These are phyloP conservation scores for Inosperma sp. DNA, from an alignment of 768 basidiomycete genomes.

Conservation along the genomic window DNA sequence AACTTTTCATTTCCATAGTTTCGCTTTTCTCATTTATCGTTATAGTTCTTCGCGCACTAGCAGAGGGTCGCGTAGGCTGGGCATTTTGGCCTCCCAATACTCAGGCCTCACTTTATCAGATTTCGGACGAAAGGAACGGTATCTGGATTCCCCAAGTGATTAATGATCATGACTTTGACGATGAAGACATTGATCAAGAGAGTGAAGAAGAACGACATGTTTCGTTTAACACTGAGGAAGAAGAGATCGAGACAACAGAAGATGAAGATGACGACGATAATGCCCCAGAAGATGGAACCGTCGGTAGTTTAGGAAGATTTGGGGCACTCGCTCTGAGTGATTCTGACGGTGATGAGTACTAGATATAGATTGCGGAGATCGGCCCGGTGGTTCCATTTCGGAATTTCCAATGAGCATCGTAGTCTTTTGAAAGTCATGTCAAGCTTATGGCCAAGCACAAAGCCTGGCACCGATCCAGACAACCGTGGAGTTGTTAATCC, in stretches of 20 bases:
- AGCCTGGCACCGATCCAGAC: conserved; percentile 15
- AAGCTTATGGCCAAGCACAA: conserved; percentile 4
- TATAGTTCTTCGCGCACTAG: conserved; percentile 73
- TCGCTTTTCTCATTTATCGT: conserved; percentile 1
- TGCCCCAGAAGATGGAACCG: conserved; percentile 14
- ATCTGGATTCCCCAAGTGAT: conserved; percentile 57
- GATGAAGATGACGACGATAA: conserved; percentile 28
- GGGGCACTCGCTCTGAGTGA: conserved; percentile 33
- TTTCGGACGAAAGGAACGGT: conserved; percentile 37
- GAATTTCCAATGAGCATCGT: too few relatives aligned
- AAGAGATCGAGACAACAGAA: conserved; percentile 26
- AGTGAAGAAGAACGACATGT: conserved; percentile 24
- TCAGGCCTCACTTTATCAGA: conserved; percentile 21
- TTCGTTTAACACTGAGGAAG: conserved; percentile 17
- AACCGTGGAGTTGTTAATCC: too few relatives aligned
- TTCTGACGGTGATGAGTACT: conserved; percentile 20
- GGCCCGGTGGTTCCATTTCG: too few relatives aligned
- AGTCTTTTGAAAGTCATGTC: background rate
- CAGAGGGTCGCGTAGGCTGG: conserved; percentile 80
- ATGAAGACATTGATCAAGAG: conserved; percentile 27
- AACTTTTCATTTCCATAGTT: too few relatives aligned
- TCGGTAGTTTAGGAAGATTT: conserved; percentile 33
- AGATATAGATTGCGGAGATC: too few relatives aligned
- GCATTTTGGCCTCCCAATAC: conserved; percentile 75
- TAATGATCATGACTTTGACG: too few relatives aligned